A percentile compares a stretch with the other conserved stretches of the same genome.
Evolutionary conservation across 2,329 filamentous ascomycete genomes (phyloP).

Genomic region (Colletotrichum sp.): DNA sequence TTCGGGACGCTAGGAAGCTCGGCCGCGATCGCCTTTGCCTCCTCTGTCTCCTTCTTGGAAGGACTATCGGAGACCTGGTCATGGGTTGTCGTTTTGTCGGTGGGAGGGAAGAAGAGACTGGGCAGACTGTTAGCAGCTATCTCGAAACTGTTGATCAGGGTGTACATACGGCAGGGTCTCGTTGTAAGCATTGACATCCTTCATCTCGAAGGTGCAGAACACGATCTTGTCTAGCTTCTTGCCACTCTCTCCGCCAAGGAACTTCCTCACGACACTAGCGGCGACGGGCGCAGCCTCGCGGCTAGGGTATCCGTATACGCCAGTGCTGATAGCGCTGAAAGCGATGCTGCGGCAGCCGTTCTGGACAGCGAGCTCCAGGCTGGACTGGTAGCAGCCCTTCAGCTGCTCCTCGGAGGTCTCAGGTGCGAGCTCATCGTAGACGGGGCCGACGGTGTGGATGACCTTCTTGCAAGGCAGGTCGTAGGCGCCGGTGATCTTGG

Average conservation of each 20-base stretch:
- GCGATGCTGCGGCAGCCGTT: constrained; percentile 74
- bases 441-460: constrained; percentile 89
- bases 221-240: constrained; percentile 72
- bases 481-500: constrained; percentile 84
- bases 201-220: constrained; percentile 83
- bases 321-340: constrained; percentile 86
- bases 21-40: constrained; percentile 29
- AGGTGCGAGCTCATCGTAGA: constrained; percentile 60
- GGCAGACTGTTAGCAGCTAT: background rate
- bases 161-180: constrained; percentile 72
- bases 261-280: constrained; percentile 60
- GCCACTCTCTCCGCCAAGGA: constrained; percentile 53
- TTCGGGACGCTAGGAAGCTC: constrained; percentile 41
- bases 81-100: constrained; percentile 5
- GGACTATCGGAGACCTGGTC: constrained; percentile 24
- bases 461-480: constrained; percentile 76
- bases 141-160: background rate
- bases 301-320: constrained; percentile 87
- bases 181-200: constrained; percentile 79
- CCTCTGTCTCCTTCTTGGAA: constrained; percentile 25
- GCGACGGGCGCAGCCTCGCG: constrained; percentile 75
- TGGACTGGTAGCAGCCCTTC: constrained; percentile 70
- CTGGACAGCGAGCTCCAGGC: constrained; percentile 74
- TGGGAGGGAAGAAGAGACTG: constrained; percentile 22
- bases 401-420: constrained; percentile 54